Percentiles rank a stretch among this genome's conserved stretches.
Evolutionary conservation across 2,329 filamentous ascomycete species (phyloP).

Genomic region (Aciculosporium take): DNA sequence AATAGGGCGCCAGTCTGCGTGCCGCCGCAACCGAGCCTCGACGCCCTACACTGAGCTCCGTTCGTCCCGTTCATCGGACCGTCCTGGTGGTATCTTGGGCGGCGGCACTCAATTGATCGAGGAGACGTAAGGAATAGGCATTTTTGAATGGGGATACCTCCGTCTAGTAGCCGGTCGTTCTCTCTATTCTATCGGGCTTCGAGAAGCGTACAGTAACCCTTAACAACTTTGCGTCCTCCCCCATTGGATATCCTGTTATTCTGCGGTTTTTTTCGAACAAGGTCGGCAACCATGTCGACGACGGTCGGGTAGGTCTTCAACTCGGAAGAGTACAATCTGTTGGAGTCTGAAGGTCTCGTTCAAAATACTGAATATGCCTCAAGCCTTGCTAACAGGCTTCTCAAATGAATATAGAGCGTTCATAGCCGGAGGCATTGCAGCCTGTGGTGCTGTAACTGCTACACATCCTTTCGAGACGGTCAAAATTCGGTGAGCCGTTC

Average conservation of each 20-base stretch:
- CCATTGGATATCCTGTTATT: background rate
- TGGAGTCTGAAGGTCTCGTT: background rate
- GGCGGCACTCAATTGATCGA: background rate
- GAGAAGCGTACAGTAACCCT: background rate
- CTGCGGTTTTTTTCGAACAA: background rate
- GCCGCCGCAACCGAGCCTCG: slow-evolving; percentile 2
- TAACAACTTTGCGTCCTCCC: background rate
- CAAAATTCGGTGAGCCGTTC: slow-evolving; percentile 67
- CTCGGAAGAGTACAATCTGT: background rate
- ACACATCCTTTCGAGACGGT: slow-evolving; percentile 98
- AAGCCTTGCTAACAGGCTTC: slow-evolving; percentile 7
- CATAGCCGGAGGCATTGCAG: slow-evolving; percentile 89
- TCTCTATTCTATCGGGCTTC: background rate
- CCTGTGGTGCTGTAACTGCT: slow-evolving; percentile 91
- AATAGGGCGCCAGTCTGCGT: background rate
- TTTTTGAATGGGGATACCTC: background rate
- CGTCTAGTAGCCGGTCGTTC: background rate
- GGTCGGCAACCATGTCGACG: slow-evolving; percentile 9
- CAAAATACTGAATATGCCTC: background rate
- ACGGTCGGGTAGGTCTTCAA: slow-evolving; percentile 26
- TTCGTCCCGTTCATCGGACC: background rate
- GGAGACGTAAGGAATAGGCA: background rate
- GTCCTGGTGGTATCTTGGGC: background rate
- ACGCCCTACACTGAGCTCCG: no score
- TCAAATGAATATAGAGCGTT: slow-evolving; percentile 51